Base-by-base conservation (phyloP, 768 basidiomycete species). In the Suillus variegatus region DNA sequence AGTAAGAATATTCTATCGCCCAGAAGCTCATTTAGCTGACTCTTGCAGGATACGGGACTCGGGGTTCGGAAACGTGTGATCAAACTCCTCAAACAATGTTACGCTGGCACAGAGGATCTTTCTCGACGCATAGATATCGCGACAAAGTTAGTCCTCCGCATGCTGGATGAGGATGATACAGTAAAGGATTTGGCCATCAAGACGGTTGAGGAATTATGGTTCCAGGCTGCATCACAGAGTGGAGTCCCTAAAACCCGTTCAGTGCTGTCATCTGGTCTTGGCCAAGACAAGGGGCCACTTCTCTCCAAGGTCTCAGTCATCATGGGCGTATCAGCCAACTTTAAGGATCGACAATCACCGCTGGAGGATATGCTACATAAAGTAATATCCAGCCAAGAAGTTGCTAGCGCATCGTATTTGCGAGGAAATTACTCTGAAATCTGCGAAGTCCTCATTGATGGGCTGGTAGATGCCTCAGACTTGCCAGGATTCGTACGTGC, bases 31-130 rank as follows among this genome's bases (percentile, higher is more conserved):
- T 57, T 70, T 41, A 68, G 35, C 35, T 49, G 6, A 57, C 18
- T 35, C 25, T 36, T 18, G 43, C 68, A 98, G 97, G 97, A 99
- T 74, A 92, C 96, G 61, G 97, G 97, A 6, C 83, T 99, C 20
- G 88, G 89, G 40, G 97, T 99, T 5, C 85, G 97, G 38, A 98
- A 98, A 75, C 88, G 97, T 4, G 97, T 99, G 62, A 93, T 99
- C 81, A 99, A 97, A 78, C 81, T 99, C 1, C 83, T 99, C 46
- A 93, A 91, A 75, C 84, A 88, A 0, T 92, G 95, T 68, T 96
- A 96, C 72, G 70, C 76, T 2, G 85, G 88, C 22, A 87, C 88
- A 2, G 81, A 86, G 18, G 86, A 90, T 61, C 79, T 82, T 43
- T 72, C 75, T 16, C 85, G 88, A 41, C 86, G 86, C 38, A 84